These are phyloP conservation scores for Mycena latifolia DNA, from an alignment of 768 basidiomycete genomes.

Conservation along the genomic window DNA sequence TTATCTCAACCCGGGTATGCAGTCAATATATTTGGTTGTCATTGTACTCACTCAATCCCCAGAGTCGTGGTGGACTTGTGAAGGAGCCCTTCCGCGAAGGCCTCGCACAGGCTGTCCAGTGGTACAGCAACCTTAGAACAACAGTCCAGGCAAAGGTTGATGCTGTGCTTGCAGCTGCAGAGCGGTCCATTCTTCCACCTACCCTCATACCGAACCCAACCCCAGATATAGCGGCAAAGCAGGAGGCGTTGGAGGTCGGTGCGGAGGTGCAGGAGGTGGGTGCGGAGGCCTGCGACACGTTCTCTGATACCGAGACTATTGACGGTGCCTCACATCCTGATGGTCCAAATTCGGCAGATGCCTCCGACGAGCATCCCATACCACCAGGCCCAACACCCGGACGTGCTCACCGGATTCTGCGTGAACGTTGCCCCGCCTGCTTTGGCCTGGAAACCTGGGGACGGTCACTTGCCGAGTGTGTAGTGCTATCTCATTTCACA, in stretches of 20 bases:
- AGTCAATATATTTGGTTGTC: too few relatives aligned
- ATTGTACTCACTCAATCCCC: too few relatives aligned
- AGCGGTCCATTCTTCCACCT: background rate
- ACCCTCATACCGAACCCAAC: background rate
- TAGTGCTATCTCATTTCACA: too few relatives aligned
- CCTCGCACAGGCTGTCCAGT: constrained; percentile 42
- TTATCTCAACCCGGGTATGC: too few relatives aligned
- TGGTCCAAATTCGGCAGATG: too few relatives aligned
- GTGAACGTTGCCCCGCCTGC: constrained; percentile 48
- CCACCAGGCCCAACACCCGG: too few relatives aligned
- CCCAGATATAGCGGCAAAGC: too few relatives aligned
- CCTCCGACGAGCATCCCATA: background rate
- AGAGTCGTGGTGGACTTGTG: too few relatives aligned
- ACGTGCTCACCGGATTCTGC: constrained; percentile 38
- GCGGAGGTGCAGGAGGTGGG: background rate
- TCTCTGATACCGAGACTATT: background rate
- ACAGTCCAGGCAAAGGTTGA: constrained; percentile 34
- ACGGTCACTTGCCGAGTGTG: constrained; percentile 37
- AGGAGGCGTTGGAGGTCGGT: too few relatives aligned
- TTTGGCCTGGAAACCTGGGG: constrained; percentile 45
- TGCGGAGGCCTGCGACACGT: background rate
- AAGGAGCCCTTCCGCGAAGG: constrained; percentile 48
- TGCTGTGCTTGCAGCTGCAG: too few relatives aligned
- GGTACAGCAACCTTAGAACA: constrained; percentile 40
- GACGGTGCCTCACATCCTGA: background rate